Conservation (phyloP, 1,284 basidiomycete species). For the Polyporus tsugae region DNA sequence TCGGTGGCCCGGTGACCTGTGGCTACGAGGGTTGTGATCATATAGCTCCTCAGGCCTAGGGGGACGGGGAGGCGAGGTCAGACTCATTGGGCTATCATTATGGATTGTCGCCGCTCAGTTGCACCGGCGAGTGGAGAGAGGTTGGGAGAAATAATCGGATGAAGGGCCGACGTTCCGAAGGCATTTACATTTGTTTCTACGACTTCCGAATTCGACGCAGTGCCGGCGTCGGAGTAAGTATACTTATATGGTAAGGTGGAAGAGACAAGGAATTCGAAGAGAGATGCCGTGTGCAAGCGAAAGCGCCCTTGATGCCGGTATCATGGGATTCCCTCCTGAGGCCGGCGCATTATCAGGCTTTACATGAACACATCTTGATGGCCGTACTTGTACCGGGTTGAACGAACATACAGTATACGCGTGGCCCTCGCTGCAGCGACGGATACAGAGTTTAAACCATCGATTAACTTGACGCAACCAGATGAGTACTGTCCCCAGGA, state of each 20-base stretch:
- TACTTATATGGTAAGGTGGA: no score
- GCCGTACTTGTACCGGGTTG: not conserved
- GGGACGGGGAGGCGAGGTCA: not conserved
- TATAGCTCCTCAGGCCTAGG: not conserved
- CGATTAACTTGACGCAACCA: no score
- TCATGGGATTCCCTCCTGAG: not conserved
- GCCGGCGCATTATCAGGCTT: not conserved
- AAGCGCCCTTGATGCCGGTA: not conserved
- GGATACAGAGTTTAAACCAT: not conserved
- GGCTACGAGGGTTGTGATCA: not conserved
- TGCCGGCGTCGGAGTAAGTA: not conserved
- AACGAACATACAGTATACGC: not conserved
- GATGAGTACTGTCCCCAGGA: not conserved
- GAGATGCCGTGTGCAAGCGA: conserved; percentile 4
- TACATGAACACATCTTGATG: not conserved
- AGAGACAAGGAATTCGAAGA: not conserved
- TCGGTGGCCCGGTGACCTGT: not conserved
- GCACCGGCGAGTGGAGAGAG: not conserved
- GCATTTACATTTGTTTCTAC: not conserved
- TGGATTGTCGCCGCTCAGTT: not conserved
- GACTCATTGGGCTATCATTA: not conserved
- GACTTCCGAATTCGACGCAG: not conserved
- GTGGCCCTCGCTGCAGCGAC: not conserved
- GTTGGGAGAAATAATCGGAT: not conserved
- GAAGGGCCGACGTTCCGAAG: not conserved